phyloP scores from a whole-genome alignment of 2,329 filamentous ascomycete genomes.

The Penicillium psychrosexuale region DNA sequence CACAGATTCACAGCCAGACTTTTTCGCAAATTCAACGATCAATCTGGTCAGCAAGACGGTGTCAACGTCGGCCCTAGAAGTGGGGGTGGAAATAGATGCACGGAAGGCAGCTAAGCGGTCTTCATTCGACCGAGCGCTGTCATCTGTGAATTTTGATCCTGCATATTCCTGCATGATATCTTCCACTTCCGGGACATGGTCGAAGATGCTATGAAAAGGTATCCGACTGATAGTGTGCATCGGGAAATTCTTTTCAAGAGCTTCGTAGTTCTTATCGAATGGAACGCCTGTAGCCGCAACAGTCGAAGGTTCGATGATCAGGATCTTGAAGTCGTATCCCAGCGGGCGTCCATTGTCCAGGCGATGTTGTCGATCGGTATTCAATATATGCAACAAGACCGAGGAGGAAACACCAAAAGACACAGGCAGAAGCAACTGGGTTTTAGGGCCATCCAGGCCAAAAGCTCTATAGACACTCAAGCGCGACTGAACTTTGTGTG shows the following conservation, averaged over 20 bases:
- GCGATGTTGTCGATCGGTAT: conserved; percentile 60
- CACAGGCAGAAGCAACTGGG: conserved; percentile 69
- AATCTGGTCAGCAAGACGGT: conserved; percentile 69
- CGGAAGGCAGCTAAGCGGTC: conserved; percentile 57
- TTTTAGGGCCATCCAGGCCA: conserved; percentile 26
- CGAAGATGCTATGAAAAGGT: conserved; percentile 62
- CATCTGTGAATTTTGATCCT: conserved; percentile 25
- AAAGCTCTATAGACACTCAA: conserved; percentile 57
- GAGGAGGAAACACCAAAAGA: conserved; percentile 82
- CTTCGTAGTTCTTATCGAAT: conserved; percentile 37
- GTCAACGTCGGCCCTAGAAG: conserved; percentile 71
- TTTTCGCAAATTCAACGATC: conserved; percentile 63
- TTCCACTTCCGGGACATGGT: conserved; percentile 36
- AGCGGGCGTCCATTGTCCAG: conserved; percentile 48
- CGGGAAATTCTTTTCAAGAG: conserved; percentile 60
- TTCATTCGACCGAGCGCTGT: conserved; percentile 33
- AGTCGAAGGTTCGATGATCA: conserved; percentile 43
- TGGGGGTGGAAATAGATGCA: conserved; percentile 64
- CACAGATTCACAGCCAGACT: conserved; percentile 63
- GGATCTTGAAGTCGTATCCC: conserved; percentile 62
- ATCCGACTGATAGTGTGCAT: conserved; percentile 61
- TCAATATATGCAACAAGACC: conserved; percentile 71
- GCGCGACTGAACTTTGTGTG: conserved; percentile 76
- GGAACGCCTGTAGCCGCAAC: conserved; percentile 22
- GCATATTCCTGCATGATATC: conserved; percentile 34